Base-by-base conservation (phyloP, 2,329 filamentous ascomycete genomes). In the Incumbomyces delicatus region DNA sequence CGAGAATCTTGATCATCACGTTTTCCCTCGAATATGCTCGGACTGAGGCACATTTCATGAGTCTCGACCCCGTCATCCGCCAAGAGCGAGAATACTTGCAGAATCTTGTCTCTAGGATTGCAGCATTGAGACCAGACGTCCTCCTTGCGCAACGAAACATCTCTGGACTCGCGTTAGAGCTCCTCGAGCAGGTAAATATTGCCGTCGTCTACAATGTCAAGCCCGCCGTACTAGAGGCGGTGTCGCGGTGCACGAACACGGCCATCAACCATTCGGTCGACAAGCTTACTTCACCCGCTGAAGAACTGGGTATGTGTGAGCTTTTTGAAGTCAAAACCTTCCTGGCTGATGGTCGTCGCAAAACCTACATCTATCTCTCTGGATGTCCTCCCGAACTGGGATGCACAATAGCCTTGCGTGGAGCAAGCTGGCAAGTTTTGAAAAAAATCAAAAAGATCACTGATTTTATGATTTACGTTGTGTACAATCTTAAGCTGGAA, bases 391-490 rank as follows among this genome's bases (percentile, higher is more conserved):
- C 86, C 52, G 85, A 94, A 50, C 77, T 98, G 2, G 94, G 92
- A 0, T 96, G 92, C 61, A 98, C 92, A 0, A 95, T 98, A 56
- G 87, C 88, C 11, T 71, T 98, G 17, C 81, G 92, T 38, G 92
- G 92, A 1, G 86, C 84, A 2, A 80, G 84, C 49, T 81, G 80
- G 27, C 70, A 77, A 40, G 73, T 80, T 0, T 73, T 98, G 14
- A 72, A 80, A 1, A 85, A 81, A 57, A 80, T 98, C 64, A 98
- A 98, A 66, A 78, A 81, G 44, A 92, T 98, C 55, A 92, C 90
- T 10, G 92, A 98, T 61, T 96, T 98, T 61, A 95, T 98, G 90
- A 85, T 94, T 32, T 98, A 96, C 57, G 94, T 98, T 16, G 89
- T 96, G 11, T 98, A 98, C 66, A 98, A 95, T 58, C 73, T 98